Conservation (phyloP, 1,139 yeast genomes). For the Lodderomyces jiufengensis region DNA sequence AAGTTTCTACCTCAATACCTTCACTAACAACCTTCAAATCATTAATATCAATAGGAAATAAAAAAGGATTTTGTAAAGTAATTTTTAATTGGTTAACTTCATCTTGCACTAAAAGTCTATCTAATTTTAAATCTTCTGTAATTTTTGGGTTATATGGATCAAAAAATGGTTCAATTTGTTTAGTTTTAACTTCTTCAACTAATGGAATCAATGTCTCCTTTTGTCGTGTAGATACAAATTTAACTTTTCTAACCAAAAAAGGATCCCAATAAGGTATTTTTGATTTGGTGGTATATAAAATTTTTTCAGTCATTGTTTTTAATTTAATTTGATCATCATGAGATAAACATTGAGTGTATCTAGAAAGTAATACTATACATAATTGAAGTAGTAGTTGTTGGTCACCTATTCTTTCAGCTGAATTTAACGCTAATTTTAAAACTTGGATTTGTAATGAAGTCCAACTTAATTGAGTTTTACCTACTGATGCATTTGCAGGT, state of each 20-base stretch:
- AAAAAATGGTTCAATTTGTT: conserved; percentile 23
- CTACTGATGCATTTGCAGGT: conserved; percentile 24
- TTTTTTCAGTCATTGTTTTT: conserved; percentile 24
- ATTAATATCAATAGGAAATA: conserved; percentile 64
- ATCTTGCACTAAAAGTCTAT: conserved; percentile 47
- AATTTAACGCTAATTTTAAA: conserved; percentile 50
- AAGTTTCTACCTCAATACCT: conserved; percentile 28
- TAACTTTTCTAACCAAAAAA: conserved; percentile 53
- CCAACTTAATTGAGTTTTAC: conserved; percentile 45
- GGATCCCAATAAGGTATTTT: conserved; percentile 65
- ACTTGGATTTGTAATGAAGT: conserved; percentile 54
- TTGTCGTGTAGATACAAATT: conserved; percentile 23
- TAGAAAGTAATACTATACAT: conserved; percentile 51
- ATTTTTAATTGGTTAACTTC: conserved; percentile 54
- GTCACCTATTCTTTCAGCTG: conserved; percentile 53
- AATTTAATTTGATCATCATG: conserved; percentile 34
- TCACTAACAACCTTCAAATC: conserved; percentile 46
- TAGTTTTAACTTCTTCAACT: conserved; percentile 17
- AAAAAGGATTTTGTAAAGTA: conserved; percentile 74
- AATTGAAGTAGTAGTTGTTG: conserved; percentile 42
- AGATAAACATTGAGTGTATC: conserved; percentile 48
- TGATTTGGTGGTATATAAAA: conserved; percentile 17
- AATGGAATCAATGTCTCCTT: conserved; percentile 34
- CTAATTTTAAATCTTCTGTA: conserved; percentile 19
- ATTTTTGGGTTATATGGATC: conserved; percentile 30